Base-by-base conservation (phyloP, 768 basidiomycete genomes). In the Tulasnella calospora region DNA sequence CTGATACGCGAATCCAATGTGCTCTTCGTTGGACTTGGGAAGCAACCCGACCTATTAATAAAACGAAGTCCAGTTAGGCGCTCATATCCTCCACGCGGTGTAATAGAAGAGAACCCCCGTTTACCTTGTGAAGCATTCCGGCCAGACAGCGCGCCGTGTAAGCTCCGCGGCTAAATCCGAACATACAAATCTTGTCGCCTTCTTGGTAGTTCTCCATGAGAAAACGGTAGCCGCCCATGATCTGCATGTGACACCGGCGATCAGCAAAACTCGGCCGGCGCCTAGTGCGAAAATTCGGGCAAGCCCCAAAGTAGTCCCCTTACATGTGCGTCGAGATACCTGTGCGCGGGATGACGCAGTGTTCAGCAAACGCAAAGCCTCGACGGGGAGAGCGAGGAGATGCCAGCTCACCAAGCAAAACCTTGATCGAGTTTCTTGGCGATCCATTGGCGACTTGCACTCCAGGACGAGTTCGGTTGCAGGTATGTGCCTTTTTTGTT, bases 391-490 rank as follows among this genome's bases (percentile, higher is more conserved):
- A 33, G 44, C 27, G 27, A 72, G 51, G 36, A 17, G 27, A 30
- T 41, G 44, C 47, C 47, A 76, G 21, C 33, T 13, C 82, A 92
- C 92, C 92, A 93, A 35, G 93, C 94, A 78, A 93, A 84, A 0
- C 91, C 93, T 73, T 88, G 83, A 81, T 94, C 94, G 55, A 91
- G 74, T 8, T 90, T 81, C 82, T 89, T 89, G 7, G 92, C 92
- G 0, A 85, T 80, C 51, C 38, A 88, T 90, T 89, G 73, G 85
- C 82, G 78, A 89, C 89, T 9, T 91, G 1, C 0, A 92, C 91
- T 0, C 89, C 88, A 27, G 92, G 89, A 30, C 89, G 86, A 0
- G 92, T 44, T 76, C 1, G 74, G 35, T 57, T n/a, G 27, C 4
- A 76, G 44, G 35, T 76, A 88, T 0, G 86, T 61, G 4, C 76